Conservation (phyloP, 2,329 filamentous ascomycete species). For the Talaromyces rugulosus region DNA sequence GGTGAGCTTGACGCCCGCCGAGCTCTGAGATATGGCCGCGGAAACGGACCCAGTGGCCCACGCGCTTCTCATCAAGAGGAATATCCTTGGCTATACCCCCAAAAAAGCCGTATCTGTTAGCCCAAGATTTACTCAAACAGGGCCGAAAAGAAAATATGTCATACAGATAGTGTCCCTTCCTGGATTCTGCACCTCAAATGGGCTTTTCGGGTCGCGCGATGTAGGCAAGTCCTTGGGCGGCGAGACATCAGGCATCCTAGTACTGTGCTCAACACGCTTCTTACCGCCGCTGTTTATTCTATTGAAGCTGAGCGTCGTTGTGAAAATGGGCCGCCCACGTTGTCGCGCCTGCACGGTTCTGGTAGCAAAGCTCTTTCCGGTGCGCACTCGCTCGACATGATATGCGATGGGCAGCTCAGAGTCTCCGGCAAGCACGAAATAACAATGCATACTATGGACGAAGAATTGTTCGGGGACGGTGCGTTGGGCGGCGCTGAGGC, state of each 20-base stretch:
- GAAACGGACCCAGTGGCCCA: conserved; percentile 51
- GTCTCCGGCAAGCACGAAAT: conserved; percentile 91
- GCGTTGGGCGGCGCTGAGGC: conserved; percentile 77
- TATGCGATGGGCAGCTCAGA: conserved; percentile 82
- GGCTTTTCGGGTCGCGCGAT: conserved; percentile 2
- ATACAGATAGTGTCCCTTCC: conserved; percentile 7
- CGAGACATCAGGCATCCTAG: conserved; percentile 53
- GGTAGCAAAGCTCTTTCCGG: conserved; percentile 84
- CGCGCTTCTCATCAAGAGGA: conserved; percentile 62
- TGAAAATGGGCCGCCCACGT: conserved; percentile 85
- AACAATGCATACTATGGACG: conserved; percentile 97
- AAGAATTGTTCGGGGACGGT: conserved; percentile 77
- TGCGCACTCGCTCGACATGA: conserved; percentile 89
- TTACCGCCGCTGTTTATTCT: conserved; percentile 53
- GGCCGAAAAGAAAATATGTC: not conserved
- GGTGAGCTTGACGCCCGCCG: conserved; percentile 74
- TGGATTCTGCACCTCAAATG: conserved; percentile 1
- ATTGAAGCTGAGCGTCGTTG: conserved; percentile 87
- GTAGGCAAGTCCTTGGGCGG: conserved; percentile 34
- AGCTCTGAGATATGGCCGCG: conserved; percentile 65
- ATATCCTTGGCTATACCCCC: conserved; percentile 32
- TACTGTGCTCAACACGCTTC: conserved; percentile 61
- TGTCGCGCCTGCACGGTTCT: conserved; percentile 95
- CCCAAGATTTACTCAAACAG: not conserved
- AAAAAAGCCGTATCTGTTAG: not conserved